Percentiles rank a stretch among this genome's conserved stretches.
Evolutionary conservation across 2,329 filamentous ascomycete genomes (phyloP).

Genomic region (Biscogniauxia sp.): DNA sequence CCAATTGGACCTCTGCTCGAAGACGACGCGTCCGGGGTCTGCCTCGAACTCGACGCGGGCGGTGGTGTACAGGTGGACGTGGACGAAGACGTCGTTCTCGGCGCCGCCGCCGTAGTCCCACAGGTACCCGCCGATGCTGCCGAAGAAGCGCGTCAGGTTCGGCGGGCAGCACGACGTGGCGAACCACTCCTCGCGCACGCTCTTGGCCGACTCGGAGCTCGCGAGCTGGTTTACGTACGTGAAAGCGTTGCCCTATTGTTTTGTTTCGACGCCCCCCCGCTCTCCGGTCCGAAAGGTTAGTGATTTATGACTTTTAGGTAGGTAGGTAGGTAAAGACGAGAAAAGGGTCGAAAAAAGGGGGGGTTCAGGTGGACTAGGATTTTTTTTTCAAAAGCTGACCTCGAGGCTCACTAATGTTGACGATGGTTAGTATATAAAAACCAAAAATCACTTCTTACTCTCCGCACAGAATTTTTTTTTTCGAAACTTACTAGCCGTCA

Average conservation of each 20-base stretch:
- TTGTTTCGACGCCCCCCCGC: too few relatives aligned
- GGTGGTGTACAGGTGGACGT: constrained; percentile 56
- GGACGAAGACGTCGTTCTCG: constrained; percentile 37
- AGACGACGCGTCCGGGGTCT: constrained; percentile 32
- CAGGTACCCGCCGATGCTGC: constrained; percentile 55
- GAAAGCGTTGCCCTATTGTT: constrained; percentile 47
- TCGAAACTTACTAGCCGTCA: constrained; percentile 41
- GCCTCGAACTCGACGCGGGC: constrained; percentile 42
- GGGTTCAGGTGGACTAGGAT: background rate
- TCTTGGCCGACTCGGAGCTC: constrained; percentile 49
- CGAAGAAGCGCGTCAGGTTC: constrained; percentile 55
- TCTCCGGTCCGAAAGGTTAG: too few relatives aligned
- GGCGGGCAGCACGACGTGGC: constrained; percentile 60
- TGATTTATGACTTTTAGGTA: background rate
- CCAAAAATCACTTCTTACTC: too few relatives aligned
- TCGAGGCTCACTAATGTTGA: constrained; percentile 55
- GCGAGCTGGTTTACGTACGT: constrained; percentile 62
- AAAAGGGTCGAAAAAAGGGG: background rate
- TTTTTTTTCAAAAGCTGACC: constrained; percentile 7
- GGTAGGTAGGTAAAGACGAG: too few relatives aligned
- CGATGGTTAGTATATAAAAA: too few relatives aligned
- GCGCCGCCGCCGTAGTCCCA: constrained; percentile 42
- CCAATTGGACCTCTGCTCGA: constrained; percentile 54
- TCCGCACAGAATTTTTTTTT: too few relatives aligned
- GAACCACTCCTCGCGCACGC: constrained; percentile 55